Conservation (phyloP, 169 alveolate species). For the Gregarina niphandrodes region DNA sequence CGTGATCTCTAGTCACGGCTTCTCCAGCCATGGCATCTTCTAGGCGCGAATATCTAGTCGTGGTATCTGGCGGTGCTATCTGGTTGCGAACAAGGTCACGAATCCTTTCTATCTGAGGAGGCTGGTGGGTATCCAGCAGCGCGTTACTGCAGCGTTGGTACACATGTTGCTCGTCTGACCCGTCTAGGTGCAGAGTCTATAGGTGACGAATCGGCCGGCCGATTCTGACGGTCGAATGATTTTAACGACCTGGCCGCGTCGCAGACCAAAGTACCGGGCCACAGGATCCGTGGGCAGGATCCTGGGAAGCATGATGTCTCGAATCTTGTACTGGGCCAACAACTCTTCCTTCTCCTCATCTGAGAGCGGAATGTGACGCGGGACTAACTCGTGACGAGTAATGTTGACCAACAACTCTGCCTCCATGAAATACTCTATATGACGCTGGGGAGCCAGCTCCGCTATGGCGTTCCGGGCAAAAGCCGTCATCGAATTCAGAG, state of each 20-base stretch:
- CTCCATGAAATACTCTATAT: conserved; percentile 59
- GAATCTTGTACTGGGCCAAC: conserved; percentile 62
- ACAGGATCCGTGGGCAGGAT: conserved; percentile 82
- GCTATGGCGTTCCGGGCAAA: conserved; percentile 64
- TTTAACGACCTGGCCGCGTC: conserved; percentile 36
- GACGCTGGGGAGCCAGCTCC: conserved; percentile 65
- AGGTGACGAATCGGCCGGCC: conserved; percentile 94
- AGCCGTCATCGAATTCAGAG: conserved; percentile 61
- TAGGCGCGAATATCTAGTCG: too few relatives aligned
- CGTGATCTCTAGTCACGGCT: too few relatives aligned
- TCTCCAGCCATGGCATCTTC: too few relatives aligned
- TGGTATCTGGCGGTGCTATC: too few relatives aligned
- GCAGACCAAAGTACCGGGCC: conserved; percentile 64
- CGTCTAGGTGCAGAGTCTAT: too few relatives aligned
- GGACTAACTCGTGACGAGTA: conserved; percentile 89
- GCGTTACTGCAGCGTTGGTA: too few relatives aligned
- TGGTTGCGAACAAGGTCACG: too few relatives aligned
- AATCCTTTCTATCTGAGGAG: too few relatives aligned
- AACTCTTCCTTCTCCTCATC: conserved; percentile 67
- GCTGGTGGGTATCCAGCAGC: too few relatives aligned
- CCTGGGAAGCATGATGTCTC: conserved; percentile 79
- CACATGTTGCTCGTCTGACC: too few relatives aligned
- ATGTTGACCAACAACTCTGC: conserved; percentile 71
- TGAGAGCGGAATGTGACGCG: conserved; percentile 73
- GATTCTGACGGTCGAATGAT: conserved; percentile 86